Percentiles rank a stretch among this genome's conserved stretches.
phyloP scores from a whole-genome alignment of 805 yeast species.

The Lachancea lanzarotensis region DNA sequence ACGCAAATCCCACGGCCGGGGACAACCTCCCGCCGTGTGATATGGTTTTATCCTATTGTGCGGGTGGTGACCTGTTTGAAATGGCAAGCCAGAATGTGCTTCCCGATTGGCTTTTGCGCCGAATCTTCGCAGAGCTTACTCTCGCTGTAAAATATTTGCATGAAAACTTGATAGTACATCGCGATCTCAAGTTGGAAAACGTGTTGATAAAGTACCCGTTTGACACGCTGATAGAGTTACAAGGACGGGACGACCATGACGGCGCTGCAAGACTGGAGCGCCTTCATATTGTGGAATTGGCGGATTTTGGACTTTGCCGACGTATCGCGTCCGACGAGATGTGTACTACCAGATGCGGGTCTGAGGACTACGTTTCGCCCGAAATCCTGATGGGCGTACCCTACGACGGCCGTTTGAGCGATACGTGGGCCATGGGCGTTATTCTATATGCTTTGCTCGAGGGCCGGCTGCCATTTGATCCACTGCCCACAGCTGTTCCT shows the following conservation, averaged over 20 bases:
- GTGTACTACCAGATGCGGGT: constrained; percentile 86
- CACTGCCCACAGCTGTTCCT: constrained; percentile 50
- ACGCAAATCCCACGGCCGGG: constrained; percentile 5
- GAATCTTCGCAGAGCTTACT: constrained; percentile 65
- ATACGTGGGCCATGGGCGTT: constrained; percentile 94
- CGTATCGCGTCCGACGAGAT: constrained; percentile 53
- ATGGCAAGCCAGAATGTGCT: constrained; percentile 46
- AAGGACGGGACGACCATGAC: constrained; percentile 13
- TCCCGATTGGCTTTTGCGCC: constrained; percentile 44
- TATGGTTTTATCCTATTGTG: constrained; percentile 67
- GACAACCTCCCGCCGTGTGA: constrained; percentile 28
- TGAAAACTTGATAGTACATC: constrained; percentile 61
- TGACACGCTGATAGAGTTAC: constrained; percentile 23
- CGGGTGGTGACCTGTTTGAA: constrained; percentile 81
- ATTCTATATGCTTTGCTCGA: constrained; percentile 80
- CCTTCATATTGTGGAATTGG: constrained; percentile 46
- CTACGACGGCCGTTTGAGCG: constrained; percentile 87
- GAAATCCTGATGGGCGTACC: constrained; percentile 85
- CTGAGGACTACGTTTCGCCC: constrained; percentile 94
- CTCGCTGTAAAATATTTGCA: constrained; percentile 72
- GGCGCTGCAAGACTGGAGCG: constrained; percentile 23
- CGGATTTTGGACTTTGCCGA: constrained; percentile 88
- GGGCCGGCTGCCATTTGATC: constrained; percentile 85
- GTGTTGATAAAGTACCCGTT: constrained; percentile 45
- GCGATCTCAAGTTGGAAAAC: constrained; percentile 89